Percentiles rank a stretch among this genome's conserved stretches.
Evolutionary conservation across 2,329 filamentous ascomycete species (phyloP).

Genomic region (Teratosphaeria epicoccoides): DNA sequence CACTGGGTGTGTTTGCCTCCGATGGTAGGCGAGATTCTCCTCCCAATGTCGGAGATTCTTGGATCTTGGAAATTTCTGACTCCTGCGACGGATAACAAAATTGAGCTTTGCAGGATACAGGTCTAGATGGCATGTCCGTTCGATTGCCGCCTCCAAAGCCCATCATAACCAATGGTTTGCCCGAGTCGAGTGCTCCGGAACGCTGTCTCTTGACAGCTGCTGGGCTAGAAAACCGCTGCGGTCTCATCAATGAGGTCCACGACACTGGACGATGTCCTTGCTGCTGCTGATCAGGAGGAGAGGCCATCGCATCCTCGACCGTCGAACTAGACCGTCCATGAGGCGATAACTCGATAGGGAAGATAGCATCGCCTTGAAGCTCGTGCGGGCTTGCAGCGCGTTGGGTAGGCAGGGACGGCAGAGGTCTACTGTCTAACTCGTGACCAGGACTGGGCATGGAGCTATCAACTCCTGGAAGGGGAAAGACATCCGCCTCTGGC

Average conservation of each 20-base stretch:
- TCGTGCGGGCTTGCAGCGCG: neutral
- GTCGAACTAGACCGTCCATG: neutral
- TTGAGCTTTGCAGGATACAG: neutral
- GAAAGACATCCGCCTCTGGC: neutral
- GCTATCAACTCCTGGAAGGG: neutral
- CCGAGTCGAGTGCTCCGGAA: neutral
- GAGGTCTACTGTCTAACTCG: neutral
- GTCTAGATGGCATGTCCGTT: neutral
- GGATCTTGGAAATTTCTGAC: neutral
- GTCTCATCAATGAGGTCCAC: neutral
- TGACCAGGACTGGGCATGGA: neutral
- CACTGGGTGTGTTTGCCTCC: neutral
- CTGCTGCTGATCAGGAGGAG: neutral
- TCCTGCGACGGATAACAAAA: neutral
- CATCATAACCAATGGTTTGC: neutral
- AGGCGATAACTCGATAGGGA: neutral
- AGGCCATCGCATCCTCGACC: neutral
- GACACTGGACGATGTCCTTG: neutral
- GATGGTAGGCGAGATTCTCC: neutral
- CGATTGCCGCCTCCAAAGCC: neutral
- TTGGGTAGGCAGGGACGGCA: neutral
- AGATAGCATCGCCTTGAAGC: neutral
- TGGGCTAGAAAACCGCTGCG: neutral
- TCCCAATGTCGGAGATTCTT: neutral
- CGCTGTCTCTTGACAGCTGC: neutral